Evolutionary conservation across 1,284 basidiomycete species (phyloP).

Genomic region (Xerocomus alliaceus): DNA sequence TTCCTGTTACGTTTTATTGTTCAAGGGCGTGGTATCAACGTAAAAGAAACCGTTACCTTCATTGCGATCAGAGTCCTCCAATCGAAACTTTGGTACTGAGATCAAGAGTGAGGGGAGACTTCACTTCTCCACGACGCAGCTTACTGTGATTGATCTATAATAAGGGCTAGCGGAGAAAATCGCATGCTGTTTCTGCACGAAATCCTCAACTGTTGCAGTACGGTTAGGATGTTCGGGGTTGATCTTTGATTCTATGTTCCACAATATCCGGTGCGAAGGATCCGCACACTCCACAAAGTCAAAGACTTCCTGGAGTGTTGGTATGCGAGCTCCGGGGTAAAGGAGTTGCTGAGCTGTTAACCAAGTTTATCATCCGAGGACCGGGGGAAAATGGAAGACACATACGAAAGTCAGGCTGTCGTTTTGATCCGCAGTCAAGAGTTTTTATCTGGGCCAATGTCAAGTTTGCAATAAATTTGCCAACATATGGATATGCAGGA

Average conservation of each 20-base stretch:
- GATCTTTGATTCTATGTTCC: constrained; percentile 85
- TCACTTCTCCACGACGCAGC: constrained; percentile 24
- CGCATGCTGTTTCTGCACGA: constrained; percentile 67
- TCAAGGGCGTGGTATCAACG: neutral
- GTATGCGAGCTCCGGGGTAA: constrained; percentile 71
- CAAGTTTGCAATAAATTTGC: constrained; percentile 76
- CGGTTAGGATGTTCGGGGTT: constrained; percentile 61
- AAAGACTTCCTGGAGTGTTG: constrained; percentile 77
- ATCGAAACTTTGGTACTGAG: constrained; percentile 77
- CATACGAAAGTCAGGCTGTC: constrained; percentile 67
- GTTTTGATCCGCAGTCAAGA: constrained; percentile 77
- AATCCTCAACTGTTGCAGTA: constrained; percentile 68
- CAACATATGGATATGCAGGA: constrained; percentile 72
- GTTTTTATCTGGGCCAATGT: constrained; percentile 80
- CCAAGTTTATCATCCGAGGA: constrained; percentile 11
- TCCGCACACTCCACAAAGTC: constrained; percentile 77
- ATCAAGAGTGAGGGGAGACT: constrained; percentile 1
- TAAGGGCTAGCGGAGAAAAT: constrained; percentile 65
- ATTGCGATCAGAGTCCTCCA: constrained; percentile 75
- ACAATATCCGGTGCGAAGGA: constrained; percentile 60
- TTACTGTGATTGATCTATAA: constrained; percentile 63
- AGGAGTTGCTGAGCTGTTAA: constrained; percentile 64
- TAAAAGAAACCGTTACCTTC: constrained; percentile 53
- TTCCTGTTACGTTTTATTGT: constrained; percentile 37
- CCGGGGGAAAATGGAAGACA: neutral